These are phyloP conservation scores for Ceratocystis huliohia DNA, from an alignment of 2,329 filamentous ascomycete genomes.

Conservation along the genomic window DNA sequence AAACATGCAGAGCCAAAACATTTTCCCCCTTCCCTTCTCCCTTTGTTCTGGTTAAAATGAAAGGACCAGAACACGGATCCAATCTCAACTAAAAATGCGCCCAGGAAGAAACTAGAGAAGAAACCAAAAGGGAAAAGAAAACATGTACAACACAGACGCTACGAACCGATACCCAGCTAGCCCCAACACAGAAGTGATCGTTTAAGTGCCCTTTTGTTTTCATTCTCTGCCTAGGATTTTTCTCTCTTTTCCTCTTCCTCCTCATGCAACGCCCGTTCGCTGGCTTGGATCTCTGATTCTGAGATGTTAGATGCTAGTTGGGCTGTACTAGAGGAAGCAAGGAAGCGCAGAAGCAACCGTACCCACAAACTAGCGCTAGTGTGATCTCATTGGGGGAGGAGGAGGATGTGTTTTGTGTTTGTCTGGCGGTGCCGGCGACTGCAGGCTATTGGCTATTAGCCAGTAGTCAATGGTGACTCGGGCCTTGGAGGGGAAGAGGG, in stretches of 20 bases:
- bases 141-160: not conserved
- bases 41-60: slow-evolving; percentile 1
- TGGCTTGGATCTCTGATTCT: not conserved
- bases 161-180: not conserved
- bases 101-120: not conserved
- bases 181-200: not conserved
- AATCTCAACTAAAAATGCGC: not conserved
- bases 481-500: not conserved
- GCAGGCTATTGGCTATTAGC: not conserved
- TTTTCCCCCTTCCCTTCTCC: not conserved
- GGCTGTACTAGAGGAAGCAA: not conserved
- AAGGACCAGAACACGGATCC: slow-evolving; percentile 3
- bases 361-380: no score
- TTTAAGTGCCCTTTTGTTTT: not conserved
- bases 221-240: not conserved
- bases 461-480: not conserved
- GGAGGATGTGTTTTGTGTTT: no score
- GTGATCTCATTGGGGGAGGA: no score
- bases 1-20: not conserved
- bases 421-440: no score
- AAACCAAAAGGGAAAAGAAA: not conserved
- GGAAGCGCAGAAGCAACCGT: no score
- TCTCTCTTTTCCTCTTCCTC: no score
- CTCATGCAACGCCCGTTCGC: no score
- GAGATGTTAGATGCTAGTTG: not conserved